Evolutionary conservation across 192 early-diverging fungal genomes (phyloP), one percentile per base, ranked within the genome.

Genomic region (Cetraspora pellucida): DNA sequence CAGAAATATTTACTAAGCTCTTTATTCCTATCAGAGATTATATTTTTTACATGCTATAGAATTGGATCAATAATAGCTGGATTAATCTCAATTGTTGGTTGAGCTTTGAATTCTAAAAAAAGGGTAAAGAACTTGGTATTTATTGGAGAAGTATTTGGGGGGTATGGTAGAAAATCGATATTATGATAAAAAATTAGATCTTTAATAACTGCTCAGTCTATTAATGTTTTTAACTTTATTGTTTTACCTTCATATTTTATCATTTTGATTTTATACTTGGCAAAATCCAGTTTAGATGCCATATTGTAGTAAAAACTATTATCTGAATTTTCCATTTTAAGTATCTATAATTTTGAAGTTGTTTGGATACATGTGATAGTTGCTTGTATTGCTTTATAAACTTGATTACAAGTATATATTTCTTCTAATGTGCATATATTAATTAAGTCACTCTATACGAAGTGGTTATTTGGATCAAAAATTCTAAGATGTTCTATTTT

Each of bases 141-240:
- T 37, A 4, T 0, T 30, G 30, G 13, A 2, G 45, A 21, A 23
- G 67, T 49, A 0, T 69, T 69, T 45, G 44, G 67, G 0, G 7
- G 23, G n/a, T 23, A 69, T 69, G 44, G n/a, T 0, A 49, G 21
- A 3, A 69, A 69, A 69, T 69, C 23, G 4, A 69, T 69, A 69
- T 69, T 69, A 69, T 28, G 45, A 46, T 69, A 69, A 46, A 69
- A n/a, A 69, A 69, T 69, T 2, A 69, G 66, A 69, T n/a, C 44
- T 69, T 46, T 21, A 46, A 3, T 21, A 46, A 69, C 66, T 69
- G 45, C 45, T 47, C 17, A 44, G 4, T 69, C 17, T 69, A 69
- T 69, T 2, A 69, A 44, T 47, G 13, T 46, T 30, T 19, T 69
- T 46, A 69, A 47, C 17, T 69, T 21, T 2, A 69, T 46, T 1